Percentiles rank a stretch among this genome's conserved stretches.
Evolutionary conservation across 1,139 yeast species (phyloP).

Genomic region (Eremothecium cymbalariae): DNA sequence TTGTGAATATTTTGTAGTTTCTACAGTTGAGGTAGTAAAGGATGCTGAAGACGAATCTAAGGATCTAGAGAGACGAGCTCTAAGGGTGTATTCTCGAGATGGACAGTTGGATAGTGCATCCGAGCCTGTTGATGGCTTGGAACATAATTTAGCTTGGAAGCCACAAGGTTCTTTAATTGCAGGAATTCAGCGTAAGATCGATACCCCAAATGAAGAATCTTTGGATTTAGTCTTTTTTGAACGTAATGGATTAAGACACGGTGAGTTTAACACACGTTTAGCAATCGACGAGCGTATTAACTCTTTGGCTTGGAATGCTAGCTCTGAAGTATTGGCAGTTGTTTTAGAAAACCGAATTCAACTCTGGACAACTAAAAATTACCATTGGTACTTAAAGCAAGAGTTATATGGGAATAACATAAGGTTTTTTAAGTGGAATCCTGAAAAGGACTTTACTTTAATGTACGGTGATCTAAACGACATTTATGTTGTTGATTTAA

Average conservation of each 20-base stretch:
- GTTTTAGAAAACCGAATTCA: conserved; percentile 56
- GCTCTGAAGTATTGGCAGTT: conserved; percentile 71
- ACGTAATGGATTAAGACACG: conserved; percentile 86
- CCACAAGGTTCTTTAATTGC: conserved; percentile 89
- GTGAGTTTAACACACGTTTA: conserved; percentile 68
- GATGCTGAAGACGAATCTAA: conserved; percentile 32
- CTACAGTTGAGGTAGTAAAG: conserved; percentile 46
- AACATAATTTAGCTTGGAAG: conserved; percentile 71
- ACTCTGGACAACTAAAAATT: conserved; percentile 86
- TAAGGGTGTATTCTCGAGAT: conserved; percentile 74
- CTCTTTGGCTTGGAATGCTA: conserved; percentile 72
- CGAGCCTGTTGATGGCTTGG: conserved; percentile 83
- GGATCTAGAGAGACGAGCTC: conserved; percentile 54
- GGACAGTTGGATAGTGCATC: conserved; percentile 77
- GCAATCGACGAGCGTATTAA: conserved; percentile 42
- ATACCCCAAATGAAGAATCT: conserved; percentile 32
- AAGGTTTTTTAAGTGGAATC: conserved; percentile 66
- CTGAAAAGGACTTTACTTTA: conserved; percentile 74
- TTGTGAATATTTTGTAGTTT: conserved; percentile 71
- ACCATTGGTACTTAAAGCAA: conserved; percentile 92
- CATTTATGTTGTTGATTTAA: conserved; percentile 61
- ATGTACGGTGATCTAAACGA: conserved; percentile 50
- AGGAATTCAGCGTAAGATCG: conserved; percentile 53
- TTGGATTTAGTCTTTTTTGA: conserved; percentile 69
- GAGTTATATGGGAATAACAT: conserved; percentile 45